Evolutionary conservation across 345 rosid species (phyloP).

Genomic region (Brassica rapa): DNA sequence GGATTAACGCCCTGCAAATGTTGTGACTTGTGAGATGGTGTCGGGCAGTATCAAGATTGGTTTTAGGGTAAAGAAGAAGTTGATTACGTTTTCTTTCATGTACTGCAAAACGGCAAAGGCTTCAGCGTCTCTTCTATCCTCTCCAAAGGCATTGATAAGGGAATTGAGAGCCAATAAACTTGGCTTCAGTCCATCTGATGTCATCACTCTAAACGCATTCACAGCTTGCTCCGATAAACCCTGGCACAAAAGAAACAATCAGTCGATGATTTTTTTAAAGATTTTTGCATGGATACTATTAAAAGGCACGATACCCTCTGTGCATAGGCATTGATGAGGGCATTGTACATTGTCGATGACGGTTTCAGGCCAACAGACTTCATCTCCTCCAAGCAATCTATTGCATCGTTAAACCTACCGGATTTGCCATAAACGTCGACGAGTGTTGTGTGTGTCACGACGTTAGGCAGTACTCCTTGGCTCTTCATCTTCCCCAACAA

Average conservation of each 20-base stretch:
- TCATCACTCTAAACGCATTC: constrained; percentile 85
- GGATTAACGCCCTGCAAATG: constrained; percentile 77
- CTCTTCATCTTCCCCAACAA: constrained; percentile 69
- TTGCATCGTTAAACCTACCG: constrained; percentile 82
- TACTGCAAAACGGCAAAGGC: constrained; percentile 89
- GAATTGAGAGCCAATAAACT: constrained; percentile 88
- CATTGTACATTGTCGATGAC: constrained; percentile 89
- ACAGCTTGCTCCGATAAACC: constrained; percentile 93
- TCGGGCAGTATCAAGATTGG: constrained; percentile 16
- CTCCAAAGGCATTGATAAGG: constrained; percentile 91
- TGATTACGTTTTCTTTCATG: constrained; percentile 86
- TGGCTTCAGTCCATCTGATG: constrained; percentile 82
- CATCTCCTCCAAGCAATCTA: constrained; percentile 87
- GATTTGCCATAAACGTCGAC: constrained; percentile 86
- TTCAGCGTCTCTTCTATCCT: constrained; percentile 89
- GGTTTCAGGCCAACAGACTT: constrained; percentile 77
- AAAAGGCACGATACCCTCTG: constrained; percentile 63
- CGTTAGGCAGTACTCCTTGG: constrained; percentile 66
- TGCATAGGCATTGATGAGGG: constrained; percentile 94
- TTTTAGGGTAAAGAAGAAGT: constrained; percentile 8
- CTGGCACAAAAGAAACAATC: constrained; percentile 43
- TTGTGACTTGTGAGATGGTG: constrained; percentile 10
- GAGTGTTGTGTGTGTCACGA: constrained; percentile 86
- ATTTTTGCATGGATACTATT: not conserved
- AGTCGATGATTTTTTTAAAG: not conserved